These are phyloP conservation scores for Verbena officinalis DNA, from an alignment of 257 asterid genomes.

Conservation along the genomic window DNA sequence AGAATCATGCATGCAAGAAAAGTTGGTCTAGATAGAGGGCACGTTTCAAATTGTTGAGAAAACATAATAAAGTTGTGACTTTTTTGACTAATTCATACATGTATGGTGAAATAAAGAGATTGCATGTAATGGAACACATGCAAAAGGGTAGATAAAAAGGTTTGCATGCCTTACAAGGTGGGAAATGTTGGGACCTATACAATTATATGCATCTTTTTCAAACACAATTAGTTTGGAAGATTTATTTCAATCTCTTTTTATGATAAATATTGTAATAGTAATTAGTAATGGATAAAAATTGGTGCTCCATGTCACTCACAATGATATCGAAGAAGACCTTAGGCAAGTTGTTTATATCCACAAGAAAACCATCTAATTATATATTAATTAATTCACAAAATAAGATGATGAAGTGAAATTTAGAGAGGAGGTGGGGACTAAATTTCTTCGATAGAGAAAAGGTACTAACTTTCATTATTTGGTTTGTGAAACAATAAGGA, in stretches of 20 bases:
- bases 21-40: conserved; percentile 8
- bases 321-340: conserved; percentile 3
- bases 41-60: not conserved
- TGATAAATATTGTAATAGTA: not conserved
- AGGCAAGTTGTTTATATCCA: no score
- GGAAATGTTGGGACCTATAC: conserved; percentile 9
- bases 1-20: conserved; percentile 7
- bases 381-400: no score
- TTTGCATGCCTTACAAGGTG: conserved; percentile 29
- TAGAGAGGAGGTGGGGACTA: no score
- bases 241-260: not conserved
- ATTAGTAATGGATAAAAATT: not conserved
- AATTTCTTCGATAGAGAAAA: no score
- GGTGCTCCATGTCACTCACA: not conserved
- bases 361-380: no score
- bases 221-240: not conserved
- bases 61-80: not conserved
- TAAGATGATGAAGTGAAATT: no score
- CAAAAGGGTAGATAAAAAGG: conserved; percentile 20
- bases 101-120: not conserved
- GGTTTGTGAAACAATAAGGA: not conserved
- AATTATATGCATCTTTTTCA: conserved; percentile 1
- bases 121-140: conserved; percentile 28
- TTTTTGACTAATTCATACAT: conserved; percentile 27
- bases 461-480: not conserved